These are phyloP conservation scores for Dittrichia graveolens DNA, from an alignment of 129 eudicot genomes.

Conservation along the genomic window DNA sequence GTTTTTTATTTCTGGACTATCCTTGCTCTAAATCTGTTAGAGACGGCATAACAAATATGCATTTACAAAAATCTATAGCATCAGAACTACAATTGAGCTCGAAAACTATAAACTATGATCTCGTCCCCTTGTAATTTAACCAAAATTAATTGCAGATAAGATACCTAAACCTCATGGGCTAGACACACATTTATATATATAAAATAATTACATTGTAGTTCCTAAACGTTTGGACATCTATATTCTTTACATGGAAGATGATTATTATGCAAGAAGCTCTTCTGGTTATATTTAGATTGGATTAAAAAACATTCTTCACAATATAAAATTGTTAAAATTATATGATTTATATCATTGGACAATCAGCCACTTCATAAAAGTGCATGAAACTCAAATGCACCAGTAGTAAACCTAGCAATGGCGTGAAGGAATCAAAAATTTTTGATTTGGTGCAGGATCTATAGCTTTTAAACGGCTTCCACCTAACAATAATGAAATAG, in stretches of 20 bases:
- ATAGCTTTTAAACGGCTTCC: slow-evolving; percentile 3
- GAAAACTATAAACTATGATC: too few species aligned
- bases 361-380: slow-evolving; percentile 12
- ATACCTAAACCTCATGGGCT: too few species aligned
- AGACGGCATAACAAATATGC: not conserved
- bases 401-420: slow-evolving; percentile 3
- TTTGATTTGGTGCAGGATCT: not conserved
- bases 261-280: not conserved
- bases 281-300: not conserved
- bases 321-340: not conserved
- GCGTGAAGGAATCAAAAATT: not conserved
- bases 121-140: too few species aligned
- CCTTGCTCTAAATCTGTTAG: not conserved
- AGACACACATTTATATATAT: not conserved
- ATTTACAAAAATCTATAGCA: too few species aligned
- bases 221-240: not conserved
- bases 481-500: slow-evolving; percentile 3
- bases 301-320: not conserved
- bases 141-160: too few species aligned
- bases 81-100: too few species aligned
- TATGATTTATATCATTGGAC: not conserved
- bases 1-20: not conserved
- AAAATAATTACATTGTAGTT: not conserved
- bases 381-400: slow-evolving; percentile 9
- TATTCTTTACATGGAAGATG: not conserved